Evolutionary conservation across 1,139 yeast species (phyloP).

Genomic region (Neolecta irregularis): DNA sequence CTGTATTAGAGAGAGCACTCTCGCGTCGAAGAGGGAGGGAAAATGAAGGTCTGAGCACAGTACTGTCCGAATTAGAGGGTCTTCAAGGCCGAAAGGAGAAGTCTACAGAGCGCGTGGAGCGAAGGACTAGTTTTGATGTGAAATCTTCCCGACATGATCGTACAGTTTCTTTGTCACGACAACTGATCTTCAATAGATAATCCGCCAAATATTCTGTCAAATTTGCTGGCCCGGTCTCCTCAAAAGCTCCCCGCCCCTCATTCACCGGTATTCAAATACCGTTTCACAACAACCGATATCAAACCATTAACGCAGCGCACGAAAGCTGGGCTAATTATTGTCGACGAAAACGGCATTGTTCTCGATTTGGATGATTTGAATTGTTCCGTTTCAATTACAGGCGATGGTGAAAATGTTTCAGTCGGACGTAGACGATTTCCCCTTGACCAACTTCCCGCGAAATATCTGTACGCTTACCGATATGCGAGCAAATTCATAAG

Average conservation of each 20-base stretch:
- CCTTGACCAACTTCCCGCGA: conserved; percentile 12
- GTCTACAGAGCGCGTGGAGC: conserved; percentile 3
- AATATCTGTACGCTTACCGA: conserved; percentile 11
- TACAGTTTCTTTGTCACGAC: not conserved
- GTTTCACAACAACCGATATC: conserved; percentile 7
- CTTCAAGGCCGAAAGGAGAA: too few relatives aligned
- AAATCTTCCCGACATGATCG: not conserved
- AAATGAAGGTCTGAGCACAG: too few relatives aligned
- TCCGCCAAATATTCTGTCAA: conserved; percentile 1
- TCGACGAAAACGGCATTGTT: conserved; percentile 6
- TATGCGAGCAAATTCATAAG: conserved; percentile 11
- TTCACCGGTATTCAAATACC: conserved; percentile 4
- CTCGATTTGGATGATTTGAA: too few relatives aligned
- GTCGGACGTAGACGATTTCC: too few relatives aligned
- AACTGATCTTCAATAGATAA: conserved; percentile 3
- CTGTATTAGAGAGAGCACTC: too few relatives aligned
- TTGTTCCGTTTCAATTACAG: too few relatives aligned
- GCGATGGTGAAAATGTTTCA: too few relatives aligned
- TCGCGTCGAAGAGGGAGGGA: too few relatives aligned
- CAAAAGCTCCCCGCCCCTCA: too few relatives aligned
- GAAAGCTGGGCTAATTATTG: conserved; percentile 6
- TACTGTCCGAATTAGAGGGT: too few relatives aligned
- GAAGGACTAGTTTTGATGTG: not conserved
- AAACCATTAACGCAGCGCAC: conserved; percentile 5
- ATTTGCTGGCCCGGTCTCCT: too few relatives aligned